Evolutionary conservation across 2,329 filamentous ascomycete species (phyloP), one percentile per base, ranked within the genome.

Genomic region (Aspergillus amoenus): DNA sequence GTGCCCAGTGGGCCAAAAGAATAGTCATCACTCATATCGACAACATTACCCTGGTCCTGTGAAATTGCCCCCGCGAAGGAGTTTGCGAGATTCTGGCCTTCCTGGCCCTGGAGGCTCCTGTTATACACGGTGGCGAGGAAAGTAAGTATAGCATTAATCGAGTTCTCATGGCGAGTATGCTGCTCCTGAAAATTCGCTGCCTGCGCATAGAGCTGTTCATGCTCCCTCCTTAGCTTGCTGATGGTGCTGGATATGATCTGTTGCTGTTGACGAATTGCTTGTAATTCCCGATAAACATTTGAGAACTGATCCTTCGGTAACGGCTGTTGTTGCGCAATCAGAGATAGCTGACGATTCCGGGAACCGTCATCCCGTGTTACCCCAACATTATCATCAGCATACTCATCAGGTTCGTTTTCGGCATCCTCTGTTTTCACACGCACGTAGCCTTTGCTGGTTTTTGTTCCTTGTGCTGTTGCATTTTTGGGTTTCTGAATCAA

Each of bases 91-190:
- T 90, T 93, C 68, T 90, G 86, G 1, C 84, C 84, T 32, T 87
- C 87, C 66, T 93, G 89, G 37, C 93, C 91, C 70, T 97, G 93
- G 49, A 99, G 78, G 61, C 91, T 96, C 68, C 95, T 89, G 61
- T 96, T 89, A 76, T 97, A 99, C 42, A 99, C 93, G 12, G 95
- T 97, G 45, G 93, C 94, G 18, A 99, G 82, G 73, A 99, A 97
- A 49, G 93, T 96, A 42, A 99, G 82, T 61, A 99, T 97, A n/a
- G 93, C 93, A 69, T 97, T 97, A 75, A 99, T 97, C 0, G 93
- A 97, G 71, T 93, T 96, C 71, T 99, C 94, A 69, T 99, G 94
- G n/a, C 94, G 88, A 65, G 93, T 92, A 69, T 97, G 93, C 70
- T 96, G 86, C 58, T 86, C 89, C 73, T 97, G 93, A 71, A 97